A percentile compares a stretch with the other conserved stretches of the same genome.
These are phyloP conservation scores for Stylonectria norvegica DNA, from an alignment of 2,329 filamentous ascomycete species.

Conservation along the genomic window DNA sequence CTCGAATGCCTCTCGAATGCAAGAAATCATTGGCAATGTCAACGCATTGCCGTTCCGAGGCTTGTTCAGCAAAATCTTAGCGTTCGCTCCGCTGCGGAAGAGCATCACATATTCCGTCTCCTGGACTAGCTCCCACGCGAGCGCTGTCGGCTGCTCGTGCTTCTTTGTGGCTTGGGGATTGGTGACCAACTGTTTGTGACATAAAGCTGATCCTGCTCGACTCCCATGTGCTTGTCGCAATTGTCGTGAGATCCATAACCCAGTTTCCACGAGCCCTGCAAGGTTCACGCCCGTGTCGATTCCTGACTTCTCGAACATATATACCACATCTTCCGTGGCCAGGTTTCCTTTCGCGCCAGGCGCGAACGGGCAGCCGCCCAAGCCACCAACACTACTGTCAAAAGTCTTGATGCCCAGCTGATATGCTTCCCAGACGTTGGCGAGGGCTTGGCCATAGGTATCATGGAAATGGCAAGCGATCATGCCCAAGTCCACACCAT, in stretches of 20 bases:
- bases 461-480: conserved; percentile 70
- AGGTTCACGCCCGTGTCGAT: conserved; percentile 57
- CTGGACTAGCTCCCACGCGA: conserved; percentile 5
- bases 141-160: neutral
- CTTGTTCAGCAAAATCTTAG: conserved; percentile 29
- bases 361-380: conserved; percentile 67
- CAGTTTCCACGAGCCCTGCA: conserved; percentile 49
- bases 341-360: conserved; percentile 68
- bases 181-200: conserved; percentile 6
- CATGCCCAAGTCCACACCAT: conserved; percentile 49
- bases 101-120: conserved; percentile 23
- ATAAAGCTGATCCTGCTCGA: conserved; percentile 43
- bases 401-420: conserved; percentile 62
- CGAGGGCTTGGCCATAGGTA: conserved; percentile 65
- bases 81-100: conserved; percentile 27
- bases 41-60: conserved; percentile 39
- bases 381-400: conserved; percentile 62
- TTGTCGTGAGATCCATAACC: conserved; percentile 54
- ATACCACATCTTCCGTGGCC: conserved; percentile 22
- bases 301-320: conserved; percentile 46
- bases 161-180: neutral
- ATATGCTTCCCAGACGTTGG: conserved; percentile 62
- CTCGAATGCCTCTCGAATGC: conserved; percentile 29
- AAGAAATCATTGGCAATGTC: conserved; percentile 34
- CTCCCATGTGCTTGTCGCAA: conserved; percentile 47